Evolutionary conservation across 1,284 basidiomycete genomes (phyloP).

Genomic region (Trametes polyzona): DNA sequence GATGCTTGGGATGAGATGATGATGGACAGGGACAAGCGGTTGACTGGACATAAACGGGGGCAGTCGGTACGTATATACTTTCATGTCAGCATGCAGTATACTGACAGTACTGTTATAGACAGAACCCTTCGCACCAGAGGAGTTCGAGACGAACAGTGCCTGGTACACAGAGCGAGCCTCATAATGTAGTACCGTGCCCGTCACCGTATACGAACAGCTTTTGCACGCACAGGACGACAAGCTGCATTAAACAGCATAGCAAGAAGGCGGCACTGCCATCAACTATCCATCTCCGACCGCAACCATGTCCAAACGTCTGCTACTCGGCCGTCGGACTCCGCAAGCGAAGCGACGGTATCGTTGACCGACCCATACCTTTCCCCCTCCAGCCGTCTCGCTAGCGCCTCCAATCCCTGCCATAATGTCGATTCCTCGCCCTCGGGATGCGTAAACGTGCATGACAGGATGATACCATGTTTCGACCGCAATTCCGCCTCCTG

Average conservation of each 20-base stretch:
- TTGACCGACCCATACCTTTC: constrained; percentile 54
- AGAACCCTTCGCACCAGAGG: constrained; percentile 71
- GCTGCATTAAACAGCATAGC: background rate
- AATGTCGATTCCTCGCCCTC: constrained; percentile 21
- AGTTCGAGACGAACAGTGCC: constrained; percentile 77
- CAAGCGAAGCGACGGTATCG: constrained; percentile 25
- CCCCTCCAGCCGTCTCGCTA: constrained; percentile 41
- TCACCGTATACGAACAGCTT: background rate
- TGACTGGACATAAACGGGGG: constrained; percentile 88
- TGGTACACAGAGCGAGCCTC: constrained; percentile 67
- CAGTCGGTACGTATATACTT: constrained; percentile 68
- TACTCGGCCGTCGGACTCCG: constrained; percentile 22
- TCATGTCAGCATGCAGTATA: background rate
- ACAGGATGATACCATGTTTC: constrained; percentile 65
- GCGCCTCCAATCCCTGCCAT: constrained; percentile 24
- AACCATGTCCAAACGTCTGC: constrained; percentile 48
- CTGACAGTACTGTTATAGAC: constrained; percentile 50
- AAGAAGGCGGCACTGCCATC: background rate
- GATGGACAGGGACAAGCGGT: constrained; percentile 86
- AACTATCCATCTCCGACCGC: constrained; percentile 39
- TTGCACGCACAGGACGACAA: background rate
- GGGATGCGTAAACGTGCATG: constrained; percentile 45
- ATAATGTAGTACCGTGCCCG: constrained; percentile 9
- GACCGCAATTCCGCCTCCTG: constrained; percentile 56
- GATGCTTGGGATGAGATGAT: constrained; percentile 95